Base-by-base conservation (phyloP, 176 grass and related monocot species). In the Pontederia crassipes region DNA sequence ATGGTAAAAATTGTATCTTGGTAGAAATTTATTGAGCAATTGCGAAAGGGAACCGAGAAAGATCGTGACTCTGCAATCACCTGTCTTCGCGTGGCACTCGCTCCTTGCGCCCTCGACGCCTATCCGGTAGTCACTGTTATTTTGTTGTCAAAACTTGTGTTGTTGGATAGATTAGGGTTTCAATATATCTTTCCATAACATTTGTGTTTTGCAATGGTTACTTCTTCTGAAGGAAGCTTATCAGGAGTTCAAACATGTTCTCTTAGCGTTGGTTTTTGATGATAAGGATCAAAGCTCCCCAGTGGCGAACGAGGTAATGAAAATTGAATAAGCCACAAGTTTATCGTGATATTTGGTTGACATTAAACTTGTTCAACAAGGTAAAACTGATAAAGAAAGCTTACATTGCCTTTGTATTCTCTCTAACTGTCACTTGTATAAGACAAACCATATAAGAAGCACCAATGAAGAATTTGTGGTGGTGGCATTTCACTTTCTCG, bases 161-260 rank as follows among this genome's bases (percentile, higher is more conserved):
- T 61, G 8, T 7, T 61, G 8, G 45, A 7, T 68, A 10, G 10
- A 60, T 46, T 62, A 62, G 60, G 60, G 40, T 45, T 46, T 5
- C 35, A 47, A 63, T 45, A 4, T 40, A 11, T 50, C 48, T 2
- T 48, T 47, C 47, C 64, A 56, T 27, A 4, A 11, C 13, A 27
- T 74, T 8, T 2, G 12, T 11, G 32, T 57, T 15, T 12, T 74
- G 2, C 63, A 12, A 48, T 64, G 11, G 14, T 47, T 74, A 47
- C 46, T 15, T 54, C 29, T 17, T 74, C 35, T 74, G 64, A 83
- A 98, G 93, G 93, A 98, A 92, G 93, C 93, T 81, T 98, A 98
- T 72, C 88, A 98, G 79, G 93, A 98, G 69, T 98, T 98, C 76
- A 98, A 98, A 75, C 93, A 98, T 86, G 81, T 92, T 54, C 79